A percentile compares a stretch with the other conserved stretches of the same genome.
Evolutionary conservation across 2,329 filamentous ascomycete species (phyloP).

Genomic region (Colletotrichum chlorophyti): DNA sequence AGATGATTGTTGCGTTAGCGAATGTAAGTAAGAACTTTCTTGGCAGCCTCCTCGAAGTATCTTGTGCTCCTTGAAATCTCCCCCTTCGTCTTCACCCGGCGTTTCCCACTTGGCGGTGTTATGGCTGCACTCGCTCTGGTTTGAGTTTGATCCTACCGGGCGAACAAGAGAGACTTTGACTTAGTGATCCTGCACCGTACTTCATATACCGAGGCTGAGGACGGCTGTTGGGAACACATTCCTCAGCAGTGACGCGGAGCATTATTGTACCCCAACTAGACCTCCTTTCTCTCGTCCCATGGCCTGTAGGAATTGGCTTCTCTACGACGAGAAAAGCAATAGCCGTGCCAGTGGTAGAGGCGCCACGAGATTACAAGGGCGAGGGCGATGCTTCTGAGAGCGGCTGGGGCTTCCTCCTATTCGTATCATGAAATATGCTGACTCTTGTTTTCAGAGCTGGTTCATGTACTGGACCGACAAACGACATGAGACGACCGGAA

Average conservation of each 20-base stretch:
- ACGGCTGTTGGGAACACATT: not conserved
- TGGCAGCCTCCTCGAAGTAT: not conserved
- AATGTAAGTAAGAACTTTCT: conserved; percentile 63
- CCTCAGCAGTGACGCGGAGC: not conserved
- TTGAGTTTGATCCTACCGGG: not conserved
- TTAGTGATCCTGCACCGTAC: not conserved
- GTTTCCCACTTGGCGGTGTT: not conserved
- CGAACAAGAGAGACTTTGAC: not conserved
- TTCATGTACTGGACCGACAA: conserved; percentile 99
- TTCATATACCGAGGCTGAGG: not conserved
- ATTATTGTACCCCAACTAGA: not conserved
- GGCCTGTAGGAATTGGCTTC: too few relatives aligned
- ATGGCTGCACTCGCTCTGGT: not conserved
- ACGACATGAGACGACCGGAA: conserved; percentile 91
- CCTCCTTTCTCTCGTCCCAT: conserved; percentile 1
- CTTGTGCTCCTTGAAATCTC: conserved; percentile 8
- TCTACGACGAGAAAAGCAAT: not conserved
- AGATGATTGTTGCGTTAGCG: conserved; percentile 84
- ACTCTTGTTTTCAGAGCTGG: conserved; percentile 73
- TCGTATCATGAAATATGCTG: conserved; percentile 21
- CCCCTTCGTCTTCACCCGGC: conserved; percentile 3
- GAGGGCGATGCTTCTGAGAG: not conserved
- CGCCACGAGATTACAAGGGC: not conserved
- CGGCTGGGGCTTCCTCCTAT: not conserved
- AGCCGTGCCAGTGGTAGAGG: not conserved